Evolutionary conservation across 192 early-diverging fungal species (phyloP), one percentile per base, ranked within the genome.

Genomic region (Radiomyces spectabilis): DNA sequence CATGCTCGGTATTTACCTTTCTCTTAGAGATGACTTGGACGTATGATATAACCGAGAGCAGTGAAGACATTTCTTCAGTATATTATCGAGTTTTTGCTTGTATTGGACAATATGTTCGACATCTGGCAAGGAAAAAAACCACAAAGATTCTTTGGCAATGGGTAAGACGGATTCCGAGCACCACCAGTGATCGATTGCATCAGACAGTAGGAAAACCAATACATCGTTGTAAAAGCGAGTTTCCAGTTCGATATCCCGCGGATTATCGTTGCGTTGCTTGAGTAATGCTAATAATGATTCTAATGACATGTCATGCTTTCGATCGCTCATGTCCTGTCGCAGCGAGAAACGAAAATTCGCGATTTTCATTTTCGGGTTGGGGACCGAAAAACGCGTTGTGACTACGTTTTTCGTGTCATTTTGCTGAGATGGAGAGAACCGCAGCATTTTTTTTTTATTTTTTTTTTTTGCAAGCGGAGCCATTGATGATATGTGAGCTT

Each of bases 171-270:
- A n/a, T 6, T 51, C 21, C 4, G 13, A 32, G 35, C 66, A 68
- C 59, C 59, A 68, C 66, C 66, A 68, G 41, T 68, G 66, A 30
- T 61, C 53, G 5, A 49, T n/a, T 22, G 12, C 16, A 48, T 47
- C 42, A 2, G 32, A 44, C 27, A 68, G 24, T 5, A 68, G 40
- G 41, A 57, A 68, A 12, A 33, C 40, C 22, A 68, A 39, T n/a
- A 55, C 32, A 1, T 46, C 43, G 42, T 62, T 62, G 21, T 81
- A 66, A 62, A 66, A 76, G 63, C 77, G 50, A 24, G 40, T 53
- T 33, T 65, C 63, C 15, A 46, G n/a, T 8, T 43, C 55, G 21
- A 1, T 35, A 21, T 45, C 42, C 9, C 33, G 21, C 4, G 46
- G 59, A 15, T 51, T 35, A 19, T 49, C 26, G 16, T 59, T 52